These are phyloP conservation scores for Carex sylvatica DNA, from an alignment of 202 grass and related monocot species.

Conservation along the genomic window DNA sequence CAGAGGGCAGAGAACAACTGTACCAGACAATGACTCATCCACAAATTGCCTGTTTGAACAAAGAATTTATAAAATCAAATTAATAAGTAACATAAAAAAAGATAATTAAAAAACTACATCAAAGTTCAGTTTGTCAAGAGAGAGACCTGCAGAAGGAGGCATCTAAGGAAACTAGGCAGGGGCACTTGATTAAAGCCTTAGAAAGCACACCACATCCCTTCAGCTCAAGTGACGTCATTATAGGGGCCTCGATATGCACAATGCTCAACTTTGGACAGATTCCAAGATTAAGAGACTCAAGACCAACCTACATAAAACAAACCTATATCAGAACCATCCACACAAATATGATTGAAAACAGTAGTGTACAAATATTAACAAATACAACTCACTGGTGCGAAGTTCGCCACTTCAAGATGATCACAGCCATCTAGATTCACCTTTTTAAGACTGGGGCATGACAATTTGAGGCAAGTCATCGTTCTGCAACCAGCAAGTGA, in stretches of 20 bases:
- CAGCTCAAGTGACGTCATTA: conserved; percentile 77
- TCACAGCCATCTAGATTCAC: conserved; percentile 93
- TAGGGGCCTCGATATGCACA: conserved; percentile 70
- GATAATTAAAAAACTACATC: background rate
- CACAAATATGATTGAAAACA: background rate
- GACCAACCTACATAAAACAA: conserved; percentile 66
- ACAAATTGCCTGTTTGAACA: conserved; percentile 58
- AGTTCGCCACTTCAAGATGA: conserved; percentile 75
- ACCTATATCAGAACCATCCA: background rate
- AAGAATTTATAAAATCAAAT: conserved; percentile 27
- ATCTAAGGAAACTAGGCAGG: conserved; percentile 74
- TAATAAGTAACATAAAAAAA: conserved; percentile 2
- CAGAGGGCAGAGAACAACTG: conserved; percentile 48
- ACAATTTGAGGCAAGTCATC: conserved; percentile 72
- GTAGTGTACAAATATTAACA: conserved; percentile 5
- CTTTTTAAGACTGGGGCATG: conserved; percentile 73
- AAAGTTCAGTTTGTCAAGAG: background rate
- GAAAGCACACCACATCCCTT: conserved; percentile 91
- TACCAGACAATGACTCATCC: conserved; percentile 71
- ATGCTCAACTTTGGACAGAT: conserved; percentile 81
- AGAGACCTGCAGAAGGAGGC: conserved; percentile 97
- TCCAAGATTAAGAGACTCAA: conserved; percentile 87
- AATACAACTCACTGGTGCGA: conserved; percentile 67
- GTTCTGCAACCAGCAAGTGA: conserved; percentile 82
- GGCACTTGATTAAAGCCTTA: conserved; percentile 72